Conservation (phyloP, 2,329 filamentous ascomycete genomes). For the Aspergillus puulaauensis region DNA sequence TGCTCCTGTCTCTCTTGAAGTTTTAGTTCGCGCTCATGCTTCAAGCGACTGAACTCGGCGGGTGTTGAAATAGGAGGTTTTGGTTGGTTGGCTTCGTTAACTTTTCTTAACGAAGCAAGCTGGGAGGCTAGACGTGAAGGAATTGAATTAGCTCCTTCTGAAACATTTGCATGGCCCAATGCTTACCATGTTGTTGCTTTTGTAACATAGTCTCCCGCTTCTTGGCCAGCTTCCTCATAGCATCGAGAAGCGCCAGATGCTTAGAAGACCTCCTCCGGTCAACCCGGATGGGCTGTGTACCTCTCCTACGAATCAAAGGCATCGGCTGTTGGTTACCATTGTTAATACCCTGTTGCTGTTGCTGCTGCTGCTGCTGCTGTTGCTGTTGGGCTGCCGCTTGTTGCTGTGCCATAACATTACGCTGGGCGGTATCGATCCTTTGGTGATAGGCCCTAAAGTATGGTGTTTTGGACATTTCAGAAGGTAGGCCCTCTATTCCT, state of each 20-base stretch:
- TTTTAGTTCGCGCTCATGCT: conserved; percentile 80
- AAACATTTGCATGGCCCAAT: background rate
- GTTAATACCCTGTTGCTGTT: conserved; percentile 14
- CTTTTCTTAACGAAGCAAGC: conserved; percentile 78
- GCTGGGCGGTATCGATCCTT: conserved; percentile 62
- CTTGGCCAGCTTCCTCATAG: conserved; percentile 92
- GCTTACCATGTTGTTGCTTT: conserved; percentile 76
- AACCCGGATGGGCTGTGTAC: conserved; percentile 74
- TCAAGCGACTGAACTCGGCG: conserved; percentile 84
- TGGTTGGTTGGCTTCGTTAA: conserved; percentile 65
- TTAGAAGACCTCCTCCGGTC: conserved; percentile 84
- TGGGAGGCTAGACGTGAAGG: conserved; percentile 52
- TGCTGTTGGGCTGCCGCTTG: conserved; percentile 52
- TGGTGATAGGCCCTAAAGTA: conserved; percentile 81
- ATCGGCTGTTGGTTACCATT: conserved; percentile 47
- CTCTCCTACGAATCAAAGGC: conserved; percentile 64
- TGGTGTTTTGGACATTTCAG: conserved; percentile 91
- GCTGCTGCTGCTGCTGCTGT: conserved; percentile 52
- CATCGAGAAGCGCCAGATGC: conserved; percentile 85
- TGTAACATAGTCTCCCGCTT: conserved; percentile 83
- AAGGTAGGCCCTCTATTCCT: conserved; percentile 81
- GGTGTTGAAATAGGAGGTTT: conserved; percentile 69
- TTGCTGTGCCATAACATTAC: conserved; percentile 58
- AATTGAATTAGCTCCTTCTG: conserved; percentile 5
- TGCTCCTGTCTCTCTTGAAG: conserved; percentile 57